These are phyloP conservation scores for Pelomyxa schiedti DNA, from an alignment of 78 protist genomes.

Conservation along the genomic window DNA sequence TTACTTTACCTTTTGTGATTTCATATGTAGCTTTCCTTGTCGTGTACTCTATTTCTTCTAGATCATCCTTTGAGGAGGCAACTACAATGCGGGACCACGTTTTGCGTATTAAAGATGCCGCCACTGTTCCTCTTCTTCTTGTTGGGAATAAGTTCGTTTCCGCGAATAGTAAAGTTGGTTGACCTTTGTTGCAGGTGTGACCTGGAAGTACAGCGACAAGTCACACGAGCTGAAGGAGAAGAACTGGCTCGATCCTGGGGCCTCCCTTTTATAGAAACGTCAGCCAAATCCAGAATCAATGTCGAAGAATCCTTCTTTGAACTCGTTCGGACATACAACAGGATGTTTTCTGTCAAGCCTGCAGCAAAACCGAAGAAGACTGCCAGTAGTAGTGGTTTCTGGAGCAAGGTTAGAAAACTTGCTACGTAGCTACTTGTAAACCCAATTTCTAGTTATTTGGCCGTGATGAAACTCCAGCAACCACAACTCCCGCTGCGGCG, in stretches of 20 bases:
- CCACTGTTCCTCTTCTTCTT: conserved; percentile 34
- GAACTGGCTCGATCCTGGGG: conserved; percentile 28
- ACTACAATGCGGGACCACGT: conserved; percentile 41
- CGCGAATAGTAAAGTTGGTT: not conserved
- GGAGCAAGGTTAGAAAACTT: not conserved
- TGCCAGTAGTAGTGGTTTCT: not conserved
- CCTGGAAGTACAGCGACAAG: conserved; percentile 6
- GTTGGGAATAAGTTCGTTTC: conserved; percentile 52
- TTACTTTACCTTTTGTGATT: too few species aligned
- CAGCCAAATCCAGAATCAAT: conserved; percentile 54
- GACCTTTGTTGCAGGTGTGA: conserved; percentile 13
- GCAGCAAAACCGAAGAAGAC: not conserved
- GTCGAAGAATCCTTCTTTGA: conserved; percentile 56
- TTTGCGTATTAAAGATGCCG: conserved; percentile 44
- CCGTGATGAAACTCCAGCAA: too few species aligned
- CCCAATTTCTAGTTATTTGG: too few species aligned
- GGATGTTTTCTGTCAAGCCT: not conserved
- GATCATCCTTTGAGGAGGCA: conserved; percentile 18
- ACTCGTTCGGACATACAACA: conserved; percentile 14
- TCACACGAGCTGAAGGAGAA: conserved; percentile 19
- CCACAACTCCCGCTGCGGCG: not conserved
- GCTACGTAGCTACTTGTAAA: too few species aligned
- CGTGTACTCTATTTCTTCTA: conserved; percentile 42
- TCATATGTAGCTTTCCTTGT: conserved; percentile 35
- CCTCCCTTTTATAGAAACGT: conserved; percentile 48